These are phyloP conservation scores for Aspergillus sp. DNA, from an alignment of 2,329 filamentous ascomycete species.

Conservation along the genomic window DNA sequence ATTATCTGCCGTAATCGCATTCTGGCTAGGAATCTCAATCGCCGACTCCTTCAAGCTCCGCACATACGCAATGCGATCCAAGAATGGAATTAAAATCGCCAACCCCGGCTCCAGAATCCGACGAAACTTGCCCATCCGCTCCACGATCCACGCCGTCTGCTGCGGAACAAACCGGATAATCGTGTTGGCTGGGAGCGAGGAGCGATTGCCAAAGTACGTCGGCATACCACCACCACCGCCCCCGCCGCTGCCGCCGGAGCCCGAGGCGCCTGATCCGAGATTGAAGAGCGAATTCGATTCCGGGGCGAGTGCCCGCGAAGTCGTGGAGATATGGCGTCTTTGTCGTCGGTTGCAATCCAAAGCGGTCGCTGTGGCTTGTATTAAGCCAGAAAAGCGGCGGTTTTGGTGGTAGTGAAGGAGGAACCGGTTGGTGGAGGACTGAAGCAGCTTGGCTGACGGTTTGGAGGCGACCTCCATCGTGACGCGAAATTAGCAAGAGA, in stretches of 20 bases:
- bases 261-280: slow-evolving; percentile 17
- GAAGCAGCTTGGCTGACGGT: slow-evolving; percentile 27
- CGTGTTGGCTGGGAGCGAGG: slow-evolving; percentile 77
- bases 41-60: slow-evolving; percentile 94
- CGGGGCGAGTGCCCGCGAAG: slow-evolving; percentile 19
- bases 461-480: slow-evolving; percentile 33
- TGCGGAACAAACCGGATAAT: slow-evolving; percentile 96
- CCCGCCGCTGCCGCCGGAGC: slow-evolving; percentile 16
- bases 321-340: slow-evolving; percentile 17
- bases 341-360: slow-evolving; percentile 20
- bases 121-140: slow-evolving; percentile 98
- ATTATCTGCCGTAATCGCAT: slow-evolving; percentile 96
- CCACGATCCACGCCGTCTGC: slow-evolving; percentile 98
- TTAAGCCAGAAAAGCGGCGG: slow-evolving; percentile 12
- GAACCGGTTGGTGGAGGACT: slow-evolving; percentile 15
- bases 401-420: slow-evolving; percentile 11
- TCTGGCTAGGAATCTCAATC: slow-evolving; percentile 95
- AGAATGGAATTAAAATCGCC: slow-evolving; percentile 76
- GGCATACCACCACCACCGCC: slow-evolving; percentile 33
- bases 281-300: slow-evolving; percentile 25
- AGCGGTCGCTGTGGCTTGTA: slow-evolving; percentile 11
- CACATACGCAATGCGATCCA: slow-evolving; percentile 96
- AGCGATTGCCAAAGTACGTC: slow-evolving; percentile 63
- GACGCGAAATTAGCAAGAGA: neutral
- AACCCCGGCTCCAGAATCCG: slow-evolving; percentile 87